phyloP scores from a whole-genome alignment of 1,284 basidiomycete species.

The Abortiporus biennis region DNA sequence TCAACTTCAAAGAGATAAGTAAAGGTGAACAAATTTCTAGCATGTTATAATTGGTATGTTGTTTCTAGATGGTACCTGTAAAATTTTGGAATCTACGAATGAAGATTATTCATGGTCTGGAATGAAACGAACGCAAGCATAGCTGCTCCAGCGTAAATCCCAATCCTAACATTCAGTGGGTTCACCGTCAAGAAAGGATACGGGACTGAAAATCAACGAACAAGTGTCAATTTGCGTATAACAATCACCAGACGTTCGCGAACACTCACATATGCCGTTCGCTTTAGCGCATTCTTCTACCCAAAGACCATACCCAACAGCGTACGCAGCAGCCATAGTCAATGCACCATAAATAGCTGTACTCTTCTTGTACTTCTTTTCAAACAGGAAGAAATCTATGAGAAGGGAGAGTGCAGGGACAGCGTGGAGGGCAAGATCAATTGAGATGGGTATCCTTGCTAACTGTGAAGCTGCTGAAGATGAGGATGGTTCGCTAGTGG shows the following conservation, averaged over 20 bases:
- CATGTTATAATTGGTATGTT: no score
- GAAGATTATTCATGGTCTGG: constrained; percentile 49
- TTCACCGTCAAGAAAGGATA: constrained; percentile 76
- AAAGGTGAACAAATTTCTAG: no score
- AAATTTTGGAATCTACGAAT: no score
- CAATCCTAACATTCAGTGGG: constrained; percentile 43
- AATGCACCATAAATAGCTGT: constrained; percentile 42
- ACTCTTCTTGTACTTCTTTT: constrained; percentile 48
- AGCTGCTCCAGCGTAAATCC: constrained; percentile 53
- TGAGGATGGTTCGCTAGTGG: constrained; percentile 29
- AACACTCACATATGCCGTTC: constrained; percentile 58
- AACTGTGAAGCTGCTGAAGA: constrained; percentile 29
- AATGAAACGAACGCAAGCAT: constrained; percentile 53
- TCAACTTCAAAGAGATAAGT: no score
- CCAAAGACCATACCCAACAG: constrained; percentile 55
- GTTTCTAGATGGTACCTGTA: no score
- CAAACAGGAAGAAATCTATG: constrained; percentile 67
- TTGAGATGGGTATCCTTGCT: constrained; percentile 49
- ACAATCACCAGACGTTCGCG: neutral
- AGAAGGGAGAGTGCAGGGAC: constrained; percentile 55
- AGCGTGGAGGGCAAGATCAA: constrained; percentile 67
- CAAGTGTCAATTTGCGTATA: neutral
- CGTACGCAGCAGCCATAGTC: constrained; percentile 33
- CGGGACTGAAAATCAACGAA: constrained; percentile 44
- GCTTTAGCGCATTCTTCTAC: constrained; percentile 61